Conservation (phyloP, 2,329 filamentous ascomycete genomes). For the Botryotinia convoluta region DNA sequence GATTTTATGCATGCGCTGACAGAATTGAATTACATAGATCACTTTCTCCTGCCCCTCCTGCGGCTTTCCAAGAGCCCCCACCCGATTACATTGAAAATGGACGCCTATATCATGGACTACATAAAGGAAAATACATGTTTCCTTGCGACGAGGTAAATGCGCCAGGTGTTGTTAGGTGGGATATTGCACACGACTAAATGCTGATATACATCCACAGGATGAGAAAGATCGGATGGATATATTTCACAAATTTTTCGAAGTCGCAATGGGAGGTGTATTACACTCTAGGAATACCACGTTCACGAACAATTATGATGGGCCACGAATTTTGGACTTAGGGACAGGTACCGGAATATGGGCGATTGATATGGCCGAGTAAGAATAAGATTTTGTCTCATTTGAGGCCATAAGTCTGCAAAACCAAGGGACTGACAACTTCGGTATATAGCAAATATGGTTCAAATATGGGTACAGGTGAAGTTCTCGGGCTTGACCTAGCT, state of each 20-base stretch:
- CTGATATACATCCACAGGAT: conserved; percentile 44
- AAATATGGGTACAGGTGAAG: conserved; percentile 41
- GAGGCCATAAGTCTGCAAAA: neutral
- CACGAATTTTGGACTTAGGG: conserved; percentile 64
- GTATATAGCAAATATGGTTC: conserved; percentile 19
- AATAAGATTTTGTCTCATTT: conserved; percentile 25
- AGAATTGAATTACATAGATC: conserved; percentile 27
- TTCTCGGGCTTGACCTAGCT: conserved; percentile 60
- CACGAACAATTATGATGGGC: conserved; percentile 33
- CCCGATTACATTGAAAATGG: conserved; percentile 60
- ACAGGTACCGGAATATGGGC: conserved; percentile 92
- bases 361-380: conserved; percentile 78
- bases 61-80: conserved; percentile 26
- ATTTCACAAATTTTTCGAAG: conserved; percentile 72
- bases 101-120: conserved; percentile 66
- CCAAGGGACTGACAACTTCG: conserved; percentile 10
- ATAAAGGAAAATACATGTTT: conserved; percentile 68
- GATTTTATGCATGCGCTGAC: neutral
- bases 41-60: conserved; percentile 21
- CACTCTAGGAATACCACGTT: conserved; percentile 41
- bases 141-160: conserved; percentile 69
- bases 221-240: conserved; percentile 80
- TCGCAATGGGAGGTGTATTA: conserved; percentile 54
- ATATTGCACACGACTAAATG: conserved; percentile 2
- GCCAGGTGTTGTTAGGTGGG: neutral